Conservation (phyloP, 2,329 filamentous ascomycete genomes). For the Exophiala xenobiotica region DNA sequence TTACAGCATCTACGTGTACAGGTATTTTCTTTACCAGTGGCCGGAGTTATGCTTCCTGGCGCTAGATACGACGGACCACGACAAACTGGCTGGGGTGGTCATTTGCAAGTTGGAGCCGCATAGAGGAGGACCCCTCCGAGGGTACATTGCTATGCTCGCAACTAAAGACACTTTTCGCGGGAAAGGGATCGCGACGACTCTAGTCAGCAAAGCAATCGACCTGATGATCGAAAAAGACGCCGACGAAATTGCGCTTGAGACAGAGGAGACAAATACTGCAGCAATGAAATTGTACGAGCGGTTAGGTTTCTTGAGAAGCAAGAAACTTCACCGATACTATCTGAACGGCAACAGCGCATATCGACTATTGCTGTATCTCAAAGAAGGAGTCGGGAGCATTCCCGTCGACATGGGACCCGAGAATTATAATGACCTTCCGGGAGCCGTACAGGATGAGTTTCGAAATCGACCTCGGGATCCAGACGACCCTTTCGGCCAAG, state of each 20-base stretch:
- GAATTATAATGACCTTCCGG: slow-evolving; percentile 28
- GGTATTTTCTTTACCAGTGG: slow-evolving; percentile 98
- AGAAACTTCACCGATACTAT: slow-evolving; percentile 92
- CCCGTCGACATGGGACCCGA: slow-evolving; percentile 37
- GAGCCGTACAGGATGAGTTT: slow-evolving; percentile 26
- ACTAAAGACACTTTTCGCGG: slow-evolving; percentile 77
- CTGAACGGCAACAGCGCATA: slow-evolving; percentile 95
- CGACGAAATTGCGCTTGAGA: slow-evolving; percentile 94
- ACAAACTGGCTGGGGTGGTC: slow-evolving; percentile 79
- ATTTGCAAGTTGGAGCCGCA: slow-evolving; percentile 94
- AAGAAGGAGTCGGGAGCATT: slow-evolving; percentile 54
- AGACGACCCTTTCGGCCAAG: slow-evolving; percentile 15
- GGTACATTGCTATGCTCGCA: slow-evolving; percentile 99
- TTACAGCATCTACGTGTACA: slow-evolving; percentile 98
- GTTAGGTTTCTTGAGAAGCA: slow-evolving; percentile 86
- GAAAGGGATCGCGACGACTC: slow-evolving; percentile 78
- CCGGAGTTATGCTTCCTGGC: slow-evolving; percentile 96
- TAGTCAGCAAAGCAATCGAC: slow-evolving; percentile 89
- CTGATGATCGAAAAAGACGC: slow-evolving; percentile 81
- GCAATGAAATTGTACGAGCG: slow-evolving; percentile 92
- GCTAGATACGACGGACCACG: slow-evolving; percentile 53
- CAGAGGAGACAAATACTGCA: slow-evolving; percentile 85
- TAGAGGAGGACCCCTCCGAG: slow-evolving; percentile 78
- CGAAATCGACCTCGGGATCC: slow-evolving; percentile 13
- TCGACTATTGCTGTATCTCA: slow-evolving; percentile 78